A percentile compares a stretch with the other conserved stretches of the same genome.
These are phyloP conservation scores for Pleurotus pulmonarius DNA, from an alignment of 768 basidiomycete species.

Conservation along the genomic window DNA sequence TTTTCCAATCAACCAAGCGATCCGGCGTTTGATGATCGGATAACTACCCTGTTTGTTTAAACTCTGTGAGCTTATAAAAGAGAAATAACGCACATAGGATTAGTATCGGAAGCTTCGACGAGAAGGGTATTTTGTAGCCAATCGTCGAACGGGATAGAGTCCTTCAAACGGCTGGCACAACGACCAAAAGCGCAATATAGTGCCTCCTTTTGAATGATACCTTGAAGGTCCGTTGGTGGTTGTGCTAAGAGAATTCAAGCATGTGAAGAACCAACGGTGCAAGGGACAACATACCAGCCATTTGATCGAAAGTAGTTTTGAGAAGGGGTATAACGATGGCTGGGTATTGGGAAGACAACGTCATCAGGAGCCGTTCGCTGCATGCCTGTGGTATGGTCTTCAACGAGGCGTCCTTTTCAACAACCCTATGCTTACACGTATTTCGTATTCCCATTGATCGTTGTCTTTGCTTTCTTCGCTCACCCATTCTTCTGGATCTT, in stretches of 20 bases:
- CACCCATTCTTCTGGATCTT: conserved; percentile 94
- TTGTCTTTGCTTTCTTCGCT: conserved; percentile 85
- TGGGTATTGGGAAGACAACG: conserved; percentile 66
- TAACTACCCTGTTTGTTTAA: conserved; percentile 45
- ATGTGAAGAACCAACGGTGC: conserved; percentile 7
- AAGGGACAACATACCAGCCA: conserved; percentile 45
- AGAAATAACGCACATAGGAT: conserved; percentile 46
- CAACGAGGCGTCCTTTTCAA: neutral
- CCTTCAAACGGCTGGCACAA: conserved; percentile 61
- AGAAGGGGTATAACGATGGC: conserved; percentile 69
- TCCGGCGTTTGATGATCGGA: conserved; percentile 89
- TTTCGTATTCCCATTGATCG: conserved; percentile 91
- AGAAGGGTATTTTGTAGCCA: conserved; percentile 65
- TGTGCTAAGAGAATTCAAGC: conserved; percentile 27
- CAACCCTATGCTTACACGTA: conserved; percentile 55
- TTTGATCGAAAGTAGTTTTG: conserved; percentile 50
- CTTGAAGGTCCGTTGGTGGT: conserved; percentile 48
- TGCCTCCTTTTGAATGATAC: conserved; percentile 77
- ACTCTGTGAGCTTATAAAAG: neutral
- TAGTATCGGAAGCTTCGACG: conserved; percentile 54
- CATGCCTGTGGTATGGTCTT: conserved; percentile 60
- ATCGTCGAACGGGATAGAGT: conserved; percentile 59
- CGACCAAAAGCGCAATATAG: conserved; percentile 89
- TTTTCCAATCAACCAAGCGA: conserved; percentile 92
- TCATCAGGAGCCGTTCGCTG: conserved; percentile 88